Evolutionary conservation across 2,329 filamentous ascomycete species (phyloP).

Genomic region (Immersiporthe knoxdaviesiana): DNA sequence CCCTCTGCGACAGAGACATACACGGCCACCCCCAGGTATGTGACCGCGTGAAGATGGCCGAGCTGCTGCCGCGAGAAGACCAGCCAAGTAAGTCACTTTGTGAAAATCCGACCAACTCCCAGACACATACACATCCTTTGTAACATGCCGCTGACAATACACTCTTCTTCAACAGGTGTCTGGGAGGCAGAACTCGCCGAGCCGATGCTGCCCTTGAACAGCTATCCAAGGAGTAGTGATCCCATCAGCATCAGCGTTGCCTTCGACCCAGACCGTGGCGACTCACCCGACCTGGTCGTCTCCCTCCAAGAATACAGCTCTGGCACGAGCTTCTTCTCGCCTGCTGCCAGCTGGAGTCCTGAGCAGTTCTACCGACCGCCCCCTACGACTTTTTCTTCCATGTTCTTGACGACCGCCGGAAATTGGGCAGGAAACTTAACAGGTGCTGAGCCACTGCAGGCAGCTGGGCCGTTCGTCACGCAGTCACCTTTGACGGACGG

Average conservation of each 20-base stretch:
- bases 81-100: slow-evolving; percentile 15
- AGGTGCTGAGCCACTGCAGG: neutral
- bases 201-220: neutral
- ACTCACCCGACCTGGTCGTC: slow-evolving; percentile 4
- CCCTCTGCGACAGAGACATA: slow-evolving; percentile 15
- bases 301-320: slow-evolving; percentile 10
- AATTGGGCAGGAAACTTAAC: neutral
- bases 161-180: slow-evolving; percentile 12
- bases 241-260: neutral
- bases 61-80: slow-evolving; percentile 6
- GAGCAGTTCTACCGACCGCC: neutral
- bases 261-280: neutral
- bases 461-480: neutral
- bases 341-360: neutral
- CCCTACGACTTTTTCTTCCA: neutral
- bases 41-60: slow-evolving; percentile 14
- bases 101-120: neutral
- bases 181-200: slow-evolving; percentile 8
- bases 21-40: slow-evolving; percentile 19
- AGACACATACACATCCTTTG: neutral
- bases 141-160: neutral
- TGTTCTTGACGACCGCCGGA: neutral
- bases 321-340: neutral
- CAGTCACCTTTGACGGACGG: neutral
- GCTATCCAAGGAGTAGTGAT: neutral